Conservation (phyloP, 257 asterid species). For the Solanum tarapatanum region DNA sequence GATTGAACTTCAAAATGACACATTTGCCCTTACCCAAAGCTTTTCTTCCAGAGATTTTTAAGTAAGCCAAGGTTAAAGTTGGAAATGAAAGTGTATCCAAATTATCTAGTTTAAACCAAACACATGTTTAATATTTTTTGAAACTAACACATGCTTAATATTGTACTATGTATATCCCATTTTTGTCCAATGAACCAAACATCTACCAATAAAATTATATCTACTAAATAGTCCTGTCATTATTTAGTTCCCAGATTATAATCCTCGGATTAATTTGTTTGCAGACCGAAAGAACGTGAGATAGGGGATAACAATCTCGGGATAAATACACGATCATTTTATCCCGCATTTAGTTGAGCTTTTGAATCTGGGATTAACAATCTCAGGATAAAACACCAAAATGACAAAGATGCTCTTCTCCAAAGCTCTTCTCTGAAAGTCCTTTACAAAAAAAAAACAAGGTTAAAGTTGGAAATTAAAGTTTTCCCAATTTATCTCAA, state of each 20-base stretch:
- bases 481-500: background rate
- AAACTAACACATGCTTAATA: background rate
- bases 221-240: background rate
- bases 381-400: background rate
- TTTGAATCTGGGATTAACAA: background rate
- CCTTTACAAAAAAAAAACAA: background rate
- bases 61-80: background rate
- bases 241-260: background rate
- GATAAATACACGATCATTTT: background rate
- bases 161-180: background rate
- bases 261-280: background rate
- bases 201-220: background rate
- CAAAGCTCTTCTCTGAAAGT: background rate
- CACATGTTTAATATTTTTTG: background rate
- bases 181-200: background rate
- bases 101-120: background rate
- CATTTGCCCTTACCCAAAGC: background rate
- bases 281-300: background rate
- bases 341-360: background rate
- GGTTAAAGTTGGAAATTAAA: background rate
- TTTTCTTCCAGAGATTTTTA: background rate
- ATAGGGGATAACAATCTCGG: background rate
- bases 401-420: background rate
- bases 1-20: background rate
- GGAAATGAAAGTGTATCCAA: background rate